Conservation (phyloP, 2,329 filamentous ascomycete species). For the Amesomyces nigricolor region DNA sequence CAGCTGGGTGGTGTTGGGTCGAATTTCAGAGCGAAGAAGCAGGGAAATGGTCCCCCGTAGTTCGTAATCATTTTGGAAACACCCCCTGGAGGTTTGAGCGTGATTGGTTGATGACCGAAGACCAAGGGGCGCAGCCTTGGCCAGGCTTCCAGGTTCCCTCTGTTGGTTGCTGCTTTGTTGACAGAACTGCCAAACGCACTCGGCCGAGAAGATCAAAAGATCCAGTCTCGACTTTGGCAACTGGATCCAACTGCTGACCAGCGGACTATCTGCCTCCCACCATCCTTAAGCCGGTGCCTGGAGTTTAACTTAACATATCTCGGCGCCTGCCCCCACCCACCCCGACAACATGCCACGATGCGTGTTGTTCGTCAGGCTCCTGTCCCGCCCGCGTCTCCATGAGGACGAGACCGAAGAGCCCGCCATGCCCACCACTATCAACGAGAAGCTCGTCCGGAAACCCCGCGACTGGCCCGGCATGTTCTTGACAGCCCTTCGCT, state of each 20-base stretch:
- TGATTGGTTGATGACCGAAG: constrained; percentile 1
- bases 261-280: not conserved
- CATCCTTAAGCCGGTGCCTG: not conserved
- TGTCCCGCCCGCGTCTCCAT: not conserved
- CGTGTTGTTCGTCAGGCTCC: not conserved
- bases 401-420: not conserved
- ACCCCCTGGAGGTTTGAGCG: not conserved
- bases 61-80: no score
- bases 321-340: not conserved
- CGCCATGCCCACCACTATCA: not conserved
- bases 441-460: constrained; percentile 15
- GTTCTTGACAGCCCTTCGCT: constrained; percentile 16
- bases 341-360: constrained; percentile 5
- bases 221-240: not conserved
- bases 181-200: no score
- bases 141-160: not conserved
- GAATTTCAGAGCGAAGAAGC: no score
- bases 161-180: no score
- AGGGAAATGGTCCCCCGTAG: no score
- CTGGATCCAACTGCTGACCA: not conserved
- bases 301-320: not conserved
- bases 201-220: no score
- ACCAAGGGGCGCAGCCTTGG: not conserved
- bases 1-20: no score
- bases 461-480: constrained; percentile 19